These are phyloP conservation scores for Berkeleyomyces rouxiae DNA, from an alignment of 2,329 filamentous ascomycete genomes.

Conservation along the genomic window DNA sequence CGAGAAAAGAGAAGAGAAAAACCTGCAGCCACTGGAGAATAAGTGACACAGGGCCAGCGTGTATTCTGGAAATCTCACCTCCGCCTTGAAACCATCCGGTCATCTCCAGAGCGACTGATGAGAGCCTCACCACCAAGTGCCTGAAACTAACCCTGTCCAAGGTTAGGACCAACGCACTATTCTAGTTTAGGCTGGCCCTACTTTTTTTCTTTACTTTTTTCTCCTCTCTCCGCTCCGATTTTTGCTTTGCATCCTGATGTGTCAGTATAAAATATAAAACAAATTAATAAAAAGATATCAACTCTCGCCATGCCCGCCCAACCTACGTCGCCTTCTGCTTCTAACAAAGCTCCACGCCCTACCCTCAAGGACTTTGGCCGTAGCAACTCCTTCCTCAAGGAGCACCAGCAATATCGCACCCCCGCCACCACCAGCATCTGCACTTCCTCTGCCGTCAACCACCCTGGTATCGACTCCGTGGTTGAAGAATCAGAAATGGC, in stretches of 20 bases:
- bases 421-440: conserved; percentile 35
- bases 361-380: conserved; percentile 34
- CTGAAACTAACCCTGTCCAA: background rate
- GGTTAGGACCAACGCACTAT: background rate
- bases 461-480: conserved; percentile 48
- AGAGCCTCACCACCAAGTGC: background rate
- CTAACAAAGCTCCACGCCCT: conserved; percentile 24
- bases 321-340: background rate
- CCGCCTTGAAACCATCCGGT: background rate
- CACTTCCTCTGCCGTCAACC: conserved; percentile 35
- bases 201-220: background rate
- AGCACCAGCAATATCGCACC: conserved; percentile 47
- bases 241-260: background rate
- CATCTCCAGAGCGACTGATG: background rate
- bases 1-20: background rate
- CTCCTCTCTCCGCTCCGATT: background rate
- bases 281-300: background rate
- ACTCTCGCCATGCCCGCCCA: conserved; percentile 2
- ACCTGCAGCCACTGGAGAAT: background rate
- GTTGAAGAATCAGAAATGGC: conserved; percentile 35
- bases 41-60: background rate
- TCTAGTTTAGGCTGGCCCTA: background rate
- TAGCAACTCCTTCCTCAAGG: conserved; percentile 44
- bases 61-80: background rate
- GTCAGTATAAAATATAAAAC: background rate